These are phyloP conservation scores for Neocallimastix lanati DNA, from an alignment of 192 early-diverging fungal genomes.

Conservation along the genomic window DNA sequence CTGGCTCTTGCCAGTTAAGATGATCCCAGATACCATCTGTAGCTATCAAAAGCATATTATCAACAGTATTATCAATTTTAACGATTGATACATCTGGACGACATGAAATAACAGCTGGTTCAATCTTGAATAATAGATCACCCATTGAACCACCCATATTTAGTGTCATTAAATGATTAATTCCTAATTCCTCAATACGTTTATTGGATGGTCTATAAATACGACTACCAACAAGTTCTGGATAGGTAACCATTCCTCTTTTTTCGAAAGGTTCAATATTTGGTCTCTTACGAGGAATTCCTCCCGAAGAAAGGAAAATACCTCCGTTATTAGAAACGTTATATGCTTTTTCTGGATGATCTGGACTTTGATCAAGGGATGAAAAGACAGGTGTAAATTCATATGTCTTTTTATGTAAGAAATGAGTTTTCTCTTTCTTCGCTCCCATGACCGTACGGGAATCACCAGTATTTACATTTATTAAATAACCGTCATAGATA, in stretches of 20 bases:
- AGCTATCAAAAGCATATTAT: conserved; percentile 21
- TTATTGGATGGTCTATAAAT: conserved; percentile 26
- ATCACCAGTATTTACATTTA: too few species aligned
- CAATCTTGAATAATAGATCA: conserved; percentile 38
- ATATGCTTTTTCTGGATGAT: conserved; percentile 30
- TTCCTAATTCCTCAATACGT: conserved; percentile 24
- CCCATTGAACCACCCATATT: conserved; percentile 44
- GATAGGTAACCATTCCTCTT: conserved; percentile 9
- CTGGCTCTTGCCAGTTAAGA: conserved; percentile 5
- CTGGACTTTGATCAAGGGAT: too few species aligned
- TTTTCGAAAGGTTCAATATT: conserved; percentile 2
- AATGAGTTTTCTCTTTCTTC: not conserved
- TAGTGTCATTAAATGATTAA: conserved; percentile 28
- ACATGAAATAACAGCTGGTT: conserved; percentile 26
- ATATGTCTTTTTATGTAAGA: not conserved
- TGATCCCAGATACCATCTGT: conserved; percentile 49
- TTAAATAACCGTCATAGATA: too few species aligned
- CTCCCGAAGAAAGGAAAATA: conserved; percentile 25
- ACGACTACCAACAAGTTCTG: conserved; percentile 21
- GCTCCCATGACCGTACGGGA: not conserved
- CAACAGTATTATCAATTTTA: conserved; percentile 6
- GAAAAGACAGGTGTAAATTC: conserved; percentile 20
- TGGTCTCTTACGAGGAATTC: conserved; percentile 12
- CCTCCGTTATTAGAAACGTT: conserved; percentile 24
- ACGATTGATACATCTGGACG: conserved; percentile 29